Base-by-base conservation (phyloP, 176 grass and related monocot species). In the Cymbopogon citratus region DNA sequence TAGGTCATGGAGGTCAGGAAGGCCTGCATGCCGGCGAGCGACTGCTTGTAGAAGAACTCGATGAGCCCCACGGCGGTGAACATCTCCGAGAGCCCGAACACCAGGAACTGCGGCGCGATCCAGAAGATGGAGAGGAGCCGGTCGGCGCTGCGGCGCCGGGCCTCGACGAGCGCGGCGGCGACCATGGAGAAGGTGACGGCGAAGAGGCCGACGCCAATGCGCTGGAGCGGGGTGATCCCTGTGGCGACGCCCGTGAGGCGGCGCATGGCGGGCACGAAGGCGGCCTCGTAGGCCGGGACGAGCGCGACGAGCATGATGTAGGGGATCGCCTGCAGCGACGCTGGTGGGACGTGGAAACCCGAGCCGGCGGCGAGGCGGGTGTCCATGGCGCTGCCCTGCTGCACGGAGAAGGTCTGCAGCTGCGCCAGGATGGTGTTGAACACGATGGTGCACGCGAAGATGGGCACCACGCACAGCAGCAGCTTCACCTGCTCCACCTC, bases 1-100 rank as follows among this genome's bases (percentile, higher is more conserved):
- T 97, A 97, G 10, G 91, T 97, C 89, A 97, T 90, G 84, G 94
- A 89, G 31, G 91, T 97, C 31, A 97, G 72, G 66, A 97, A 97
- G 7, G 94, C 88, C 65, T 94, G 94, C 91, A 90, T 97, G 26
- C 94, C 94, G 24, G 79, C 64, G 61, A 94, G 81, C 15, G 94
- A 93, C 74, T 97, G 94, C 82, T 84, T 97, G 89, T 97, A 97
- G 87, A 97, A 97, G 85, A 97, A 97, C 80, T 97, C 91, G 75
- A 97, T 94, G 63, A 97, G 91, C 16, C 94, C 94, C 12, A 97
- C 94, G 14, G 94, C 91, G 0, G 94, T 97, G 87, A 97, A 97
- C 94, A 97, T 97, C 87, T 97, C 94, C 11, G 94, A 97, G 10
- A 97, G 13, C 29, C 94, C 94, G 41, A 97, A 97, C 23, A 97